Evolutionary conservation across 352 stramenopile genomes (phyloP), one percentile per base, ranked within the genome.

Genomic region (Phytophthora citrophthora): DNA sequence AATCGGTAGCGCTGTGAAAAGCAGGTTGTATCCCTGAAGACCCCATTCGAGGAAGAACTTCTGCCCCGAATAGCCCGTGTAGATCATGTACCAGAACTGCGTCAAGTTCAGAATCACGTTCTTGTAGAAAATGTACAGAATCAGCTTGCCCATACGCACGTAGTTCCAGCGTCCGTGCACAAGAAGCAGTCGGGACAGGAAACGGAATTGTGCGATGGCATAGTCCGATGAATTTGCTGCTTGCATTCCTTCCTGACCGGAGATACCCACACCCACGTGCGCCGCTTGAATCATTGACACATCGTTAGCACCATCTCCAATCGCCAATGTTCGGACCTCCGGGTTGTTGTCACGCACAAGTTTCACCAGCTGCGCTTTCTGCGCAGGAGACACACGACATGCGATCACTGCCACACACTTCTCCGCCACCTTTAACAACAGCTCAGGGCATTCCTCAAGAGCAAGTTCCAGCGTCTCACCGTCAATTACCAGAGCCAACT

Each of bases 81-180:
- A 97, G 60, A 96, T 90, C 81, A 96, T 95, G 77, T 96, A 98
- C 83, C 86, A 97, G 75, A 97, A 98, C 63, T 98, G 90, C 32
- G 93, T 96, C 69, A 98, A 75, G 64, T 96, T 97, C 68, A 98
- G 86, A 69, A 98, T 95, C 34, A 98, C 89, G 66, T 98, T 98
- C 74, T 98, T 98, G 90, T 98, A 98, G 68, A 98, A 98, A 40
- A 93, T 96, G 74, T 98, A 97, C 39, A 97, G 55, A 40, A 98
- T 95, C 5, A 97, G 71, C 64, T 97, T 97, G 45, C 87, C 90
- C 72, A 98, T 96, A 39, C 96, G 89, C 11, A 96, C 72, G 65
- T 99, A 98, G 66, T 97, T 97, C 88, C 89, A 98, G 11, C 93
- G 90, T 6, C 96, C 96, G 63, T 99, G 94, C 11, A 98, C 90